Evolutionary conservation across 306 rosid genomes (phyloP), one percentile per base, ranked within the genome.

Genomic region (Nissolia schottii): DNA sequence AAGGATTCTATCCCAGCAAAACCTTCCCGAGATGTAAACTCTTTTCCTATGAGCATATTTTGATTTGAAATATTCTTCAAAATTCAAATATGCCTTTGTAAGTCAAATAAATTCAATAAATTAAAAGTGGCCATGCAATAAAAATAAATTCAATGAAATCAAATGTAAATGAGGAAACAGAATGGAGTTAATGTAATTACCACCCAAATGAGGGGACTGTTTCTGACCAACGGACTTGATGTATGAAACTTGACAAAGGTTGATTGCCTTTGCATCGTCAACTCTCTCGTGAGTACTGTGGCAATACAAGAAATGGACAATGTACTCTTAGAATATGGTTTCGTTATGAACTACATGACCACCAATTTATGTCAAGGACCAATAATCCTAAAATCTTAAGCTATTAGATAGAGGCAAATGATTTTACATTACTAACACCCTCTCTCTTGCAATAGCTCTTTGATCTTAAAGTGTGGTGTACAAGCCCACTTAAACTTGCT

Each of bases 181-280:
- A 23, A 27, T 29, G 34, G 46, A 82, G 84, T 45, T 77, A 8
- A n/a, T 58, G 66, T 59, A 79, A 79, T 67, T 94, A 94, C 99
- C 93, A 82, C 82, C 99, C 97, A 94, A 27, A 89, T 64, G 23
- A 87, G 79, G 70, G 74, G 56, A 58, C 74, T 75, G 64, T 85
- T 88, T 77, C 73, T 86, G 85, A 37, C 71, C 74, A 83, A 66
- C 46, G 91, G 87, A 74, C 77, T 94, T 81, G 98, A 79, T 48
- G 92, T 8, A 54, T 82, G 91, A 56, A 80, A 32, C 68, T 91
- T 87, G 74, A 88, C 96, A 82, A 94, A 89, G 74, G 89, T 79
- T 64, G 97, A 88, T 69, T 94, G 99, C 82, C 99, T 89, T 78
- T 75, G 84, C 91, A 89, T 73, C 31, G 86, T 89, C 84, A 80